Percentiles rank a stretch among this genome's conserved stretches.
phyloP scores from a whole-genome alignment of 2,329 filamentous ascomycete genomes.

The Fusarium sp. region DNA sequence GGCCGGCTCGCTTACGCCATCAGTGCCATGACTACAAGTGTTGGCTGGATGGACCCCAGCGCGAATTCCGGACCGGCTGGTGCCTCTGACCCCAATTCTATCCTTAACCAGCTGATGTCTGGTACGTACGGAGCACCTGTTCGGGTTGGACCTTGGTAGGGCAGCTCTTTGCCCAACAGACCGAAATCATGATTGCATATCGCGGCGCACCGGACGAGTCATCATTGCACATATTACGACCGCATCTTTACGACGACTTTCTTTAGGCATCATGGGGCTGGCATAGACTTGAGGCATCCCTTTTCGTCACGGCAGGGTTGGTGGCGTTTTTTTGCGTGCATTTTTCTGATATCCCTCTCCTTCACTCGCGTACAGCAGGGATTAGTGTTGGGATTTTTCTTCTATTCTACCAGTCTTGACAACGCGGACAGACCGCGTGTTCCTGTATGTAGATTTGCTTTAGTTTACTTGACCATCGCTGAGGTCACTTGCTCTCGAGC shows the following conservation, averaged over 20 bases:
- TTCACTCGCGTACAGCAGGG: conserved; percentile 34
- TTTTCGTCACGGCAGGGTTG: conserved; percentile 43
- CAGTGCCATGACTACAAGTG: conserved; percentile 76
- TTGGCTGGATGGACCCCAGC: conserved; percentile 78
- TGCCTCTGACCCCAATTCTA: conserved; percentile 62
- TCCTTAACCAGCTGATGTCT: conserved; percentile 70
- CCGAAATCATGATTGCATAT: conserved; percentile 38
- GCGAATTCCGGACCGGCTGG: conserved; percentile 37
- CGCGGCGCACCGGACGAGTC: conserved; percentile 37
- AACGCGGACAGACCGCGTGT: conserved; percentile 28
- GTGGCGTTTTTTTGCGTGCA: conserved; percentile 47
- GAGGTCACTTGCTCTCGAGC: background rate
- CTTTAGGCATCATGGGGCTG: conserved; percentile 46
- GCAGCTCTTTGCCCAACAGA: conserved; percentile 1
- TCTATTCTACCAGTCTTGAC: conserved; percentile 10
- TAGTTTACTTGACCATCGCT: conserved; percentile 9
- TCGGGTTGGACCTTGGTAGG: conserved; percentile 70
- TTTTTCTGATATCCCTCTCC: conserved; percentile 46
- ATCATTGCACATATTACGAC: conserved; percentile 48
- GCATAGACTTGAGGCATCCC: conserved; percentile 50
- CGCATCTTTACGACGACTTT: conserved; percentile 47
- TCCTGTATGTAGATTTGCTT: conserved; percentile 41
- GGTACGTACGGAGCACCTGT: conserved; percentile 70
- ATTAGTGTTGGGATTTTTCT: conserved; percentile 30
- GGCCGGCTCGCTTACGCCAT: conserved; percentile 85